Base-by-base conservation (phyloP, 306 rosid species). In the Cicer pinnatifidum region DNA sequence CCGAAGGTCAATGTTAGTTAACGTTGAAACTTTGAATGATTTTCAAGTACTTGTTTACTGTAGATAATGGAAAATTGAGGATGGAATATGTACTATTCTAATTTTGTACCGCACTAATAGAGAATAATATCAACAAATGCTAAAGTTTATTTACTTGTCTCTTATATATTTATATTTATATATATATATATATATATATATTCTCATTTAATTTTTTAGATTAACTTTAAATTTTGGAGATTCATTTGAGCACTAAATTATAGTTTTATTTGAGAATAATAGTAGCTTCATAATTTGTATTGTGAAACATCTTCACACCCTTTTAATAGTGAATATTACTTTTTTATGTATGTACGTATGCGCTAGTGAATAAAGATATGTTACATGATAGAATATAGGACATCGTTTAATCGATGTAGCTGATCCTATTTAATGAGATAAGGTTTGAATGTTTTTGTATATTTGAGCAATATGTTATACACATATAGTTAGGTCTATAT, bases 51-150 rank as follows among this genome's bases (percentile, higher is more conserved):
- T n/a, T 5, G 17, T 5, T 48, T 5, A 48, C 4, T 0, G 17
- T n/a, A 61, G 75, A 78, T 74, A 69, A 35, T 83, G 67, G 43
- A 78, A 78, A 75, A 16, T 83, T 79, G 79, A 51, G 47, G 62
- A n/a, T 7, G 28, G 81, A 75, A 83, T 79, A 74, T 75, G 81
- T 69, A 72, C 83, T 45, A 73, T 46, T 62, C 71, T 54, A 67
- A 47, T 39, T 59, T 65, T 48, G 66, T 74, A 63, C 40, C 74
- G 57, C 83, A 80, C 79, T 80, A 73, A 62, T 13, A 61, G 8
- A 46, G 69, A 79, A 72, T 74, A 64, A 64, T 38, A 72, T 72
- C 74, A 45, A 72, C 68, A 72, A 17, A 63, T 59, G 39, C 54
- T n/a, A 35, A 10, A 9, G 4, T 16, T 10, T 13, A 50, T 75